Evolutionary conservation across 2,329 filamentous ascomycete genomes (phyloP), one percentile per base, ranked within the genome.

Genomic region (Sarocladium brachiariae): DNA sequence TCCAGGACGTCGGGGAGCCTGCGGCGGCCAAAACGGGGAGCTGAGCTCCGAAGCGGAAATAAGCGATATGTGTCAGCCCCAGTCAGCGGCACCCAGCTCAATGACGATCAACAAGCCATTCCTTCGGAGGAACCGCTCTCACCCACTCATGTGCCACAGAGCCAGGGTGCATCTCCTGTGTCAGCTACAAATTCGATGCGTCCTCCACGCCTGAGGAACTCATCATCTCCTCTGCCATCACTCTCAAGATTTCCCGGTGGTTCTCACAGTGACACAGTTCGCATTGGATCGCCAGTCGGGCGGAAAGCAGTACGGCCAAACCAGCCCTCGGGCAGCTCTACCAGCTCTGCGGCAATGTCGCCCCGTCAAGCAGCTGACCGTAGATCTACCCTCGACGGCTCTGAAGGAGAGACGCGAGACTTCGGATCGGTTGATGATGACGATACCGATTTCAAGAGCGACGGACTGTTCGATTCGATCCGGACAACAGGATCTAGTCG

Each of bases 401-500:
- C 84, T 24, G 87, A 90, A 58, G 77, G 80, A 60, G 84, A 89
- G 53, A 72, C 71, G 54, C 78, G 80, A 57, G 81, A 77, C 43
- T 77, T 83, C 57, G 72, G 70, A n/a, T 88, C 81, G 10, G 79
- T 78, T 19, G 86, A 89, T 52, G 87, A 89, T 51, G 84, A 89
- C 59, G 87, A 89, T 59, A 83, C 81, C n/a, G 86, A 89, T 63
- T 81, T 85, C 60, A 84, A 83, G 67, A 89, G 86, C 63, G 87
- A 91, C 59, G 87, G 82, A 16, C 75, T 86, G 51, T 90, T 83
- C 65, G 87, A 91, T 69, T 90, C 87, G 25, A 68, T 89, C 57
- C 83, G 85, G 50, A 90, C 87, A 14, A 75, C 78, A 53, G 83
- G 78, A 34, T 89, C 86, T 9, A 77, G 78, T 54, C 85, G 83